Percentiles rank a stretch among this genome's conserved stretches.
Evolutionary conservation across 192 early-diverging fungal species (phyloP).

Genomic region (Lobosporangium transversale): DNA sequence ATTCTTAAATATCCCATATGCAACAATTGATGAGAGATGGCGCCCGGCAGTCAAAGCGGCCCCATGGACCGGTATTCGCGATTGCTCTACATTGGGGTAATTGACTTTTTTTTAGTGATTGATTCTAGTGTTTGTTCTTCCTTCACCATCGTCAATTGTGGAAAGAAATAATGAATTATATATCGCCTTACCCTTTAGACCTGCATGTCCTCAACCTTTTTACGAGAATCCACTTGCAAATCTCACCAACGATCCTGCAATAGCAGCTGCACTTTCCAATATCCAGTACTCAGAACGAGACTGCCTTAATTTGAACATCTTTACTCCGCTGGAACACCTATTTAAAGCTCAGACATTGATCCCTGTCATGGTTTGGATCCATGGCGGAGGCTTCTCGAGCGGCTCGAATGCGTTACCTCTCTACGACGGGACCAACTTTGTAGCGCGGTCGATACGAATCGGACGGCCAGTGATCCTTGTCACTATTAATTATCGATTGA

Average conservation of each 20-base stretch:
- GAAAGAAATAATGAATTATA: not conserved
- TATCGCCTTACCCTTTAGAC: not conserved
- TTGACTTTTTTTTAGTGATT: too few species aligned
- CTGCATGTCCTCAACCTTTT: slow-evolving; percentile 21
- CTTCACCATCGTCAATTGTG: too few species aligned
- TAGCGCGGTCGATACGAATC: slow-evolving; percentile 6
- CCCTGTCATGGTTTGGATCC: slow-evolving; percentile 30
- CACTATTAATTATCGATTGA: slow-evolving; percentile 33
- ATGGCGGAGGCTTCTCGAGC: slow-evolving; percentile 17
- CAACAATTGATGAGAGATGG: slow-evolving; percentile 15
- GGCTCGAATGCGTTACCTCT: slow-evolving; percentile 16
- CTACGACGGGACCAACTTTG: slow-evolving; percentile 28
- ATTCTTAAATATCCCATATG: slow-evolving; percentile 32
- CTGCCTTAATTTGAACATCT: slow-evolving; percentile 29
- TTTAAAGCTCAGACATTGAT: slow-evolving; percentile 5
- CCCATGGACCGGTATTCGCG: slow-evolving; percentile 13
- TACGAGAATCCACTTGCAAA: slow-evolving; percentile 4
- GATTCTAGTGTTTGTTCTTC: not conserved
- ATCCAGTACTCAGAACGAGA: slow-evolving; percentile 16
- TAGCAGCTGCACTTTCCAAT: not conserved
- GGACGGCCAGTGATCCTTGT: slow-evolving; percentile 31
- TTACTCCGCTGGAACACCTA: slow-evolving; percentile 8
- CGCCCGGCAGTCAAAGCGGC: slow-evolving; percentile 3
- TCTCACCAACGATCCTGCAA: not conserved
- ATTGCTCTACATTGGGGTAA: slow-evolving; percentile 20